Evolutionary conservation across 371 early-diverging fungal genomes (phyloP), one percentile per base, ranked within the genome.

Genomic region (Lichtheimia ornata): DNA sequence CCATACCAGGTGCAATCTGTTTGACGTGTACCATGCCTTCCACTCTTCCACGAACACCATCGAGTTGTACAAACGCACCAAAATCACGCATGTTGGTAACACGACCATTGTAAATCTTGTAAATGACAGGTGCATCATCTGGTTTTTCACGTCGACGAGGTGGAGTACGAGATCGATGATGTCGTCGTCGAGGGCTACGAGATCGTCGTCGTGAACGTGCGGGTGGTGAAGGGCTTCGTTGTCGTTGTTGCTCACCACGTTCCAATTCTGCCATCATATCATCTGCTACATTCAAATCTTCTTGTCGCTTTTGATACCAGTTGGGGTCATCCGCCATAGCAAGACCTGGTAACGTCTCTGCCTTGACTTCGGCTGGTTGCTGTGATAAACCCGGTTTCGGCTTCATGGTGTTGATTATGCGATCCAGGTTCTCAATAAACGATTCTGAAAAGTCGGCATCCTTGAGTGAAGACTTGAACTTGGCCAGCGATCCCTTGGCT

Each of bases 21-120:
- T 88, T 86, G 7, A 96, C 85, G 66, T 96, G 98, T 5, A 96
- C 93, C 85, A 96, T 84, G 0, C 97, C 97, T 66, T 93, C 92
- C 7, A 77, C 80, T 42, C 85, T 62, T 40, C 66, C 68, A 18
- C 78, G 76, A 9, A 96, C 75, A 4, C 95, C 95, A 27, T 96
- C 90, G 45, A 97, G 72, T 20, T 80, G 60, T 1, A 96, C 94
- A 79, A 97, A 97, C 0, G 91, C 95, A 35, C 97, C 97, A 83
- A 96, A 97, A 45, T 95, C 95, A 53, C 88, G 89, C 41, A 94
- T 81, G 58, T 86, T 90, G 18, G 87, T 80, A 13, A 96, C 86
- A 28, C 71, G 79, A 14, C 96, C 98, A 25, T 79, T 67, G 69
- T 97, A 97, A 28, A 97, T 94, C 65, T 96, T 95, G 81, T 94